phyloP scores from a whole-genome alignment of 805 yeast genomes.

The Zygosaccharomyces gambellarensis region DNA sequence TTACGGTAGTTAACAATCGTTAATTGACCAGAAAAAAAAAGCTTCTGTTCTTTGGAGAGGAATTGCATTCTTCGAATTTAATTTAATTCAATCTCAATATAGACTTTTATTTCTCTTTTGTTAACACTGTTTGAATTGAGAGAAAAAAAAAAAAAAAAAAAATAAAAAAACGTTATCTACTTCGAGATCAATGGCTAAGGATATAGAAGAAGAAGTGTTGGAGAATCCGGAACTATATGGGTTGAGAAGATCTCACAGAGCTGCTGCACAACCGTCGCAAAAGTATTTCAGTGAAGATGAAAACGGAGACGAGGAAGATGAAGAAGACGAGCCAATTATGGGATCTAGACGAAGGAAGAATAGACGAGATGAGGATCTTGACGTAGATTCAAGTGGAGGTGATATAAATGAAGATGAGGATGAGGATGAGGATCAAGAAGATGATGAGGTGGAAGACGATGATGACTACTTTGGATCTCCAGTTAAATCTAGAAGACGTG shows the following conservation, averaged over 20 bases:
- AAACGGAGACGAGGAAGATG: constrained; percentile 34
- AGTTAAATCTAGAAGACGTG: constrained; percentile 7
- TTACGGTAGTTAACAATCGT: no score
- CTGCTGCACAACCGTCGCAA: constrained; percentile 39
- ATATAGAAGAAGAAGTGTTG: constrained; percentile 50
- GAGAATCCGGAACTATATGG: constrained; percentile 81
- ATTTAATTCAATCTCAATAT: no score
- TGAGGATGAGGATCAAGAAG: constrained; percentile 12
- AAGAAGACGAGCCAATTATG: constrained; percentile 21
- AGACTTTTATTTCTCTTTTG: background rate
- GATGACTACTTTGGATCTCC: constrained; percentile 21
- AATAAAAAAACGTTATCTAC: background rate
- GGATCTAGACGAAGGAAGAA: constrained; percentile 17
- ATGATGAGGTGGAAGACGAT: constrained; percentile 16
- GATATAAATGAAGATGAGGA: constrained; percentile 22
- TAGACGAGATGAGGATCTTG: constrained; percentile 21
- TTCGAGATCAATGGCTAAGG: constrained; percentile 15
- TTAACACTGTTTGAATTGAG: background rate
- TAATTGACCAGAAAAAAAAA: no score
- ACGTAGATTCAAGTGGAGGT: constrained; percentile 28
- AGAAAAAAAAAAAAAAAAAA: no score
- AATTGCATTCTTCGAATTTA: no score
- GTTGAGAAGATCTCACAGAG: constrained; percentile 67
- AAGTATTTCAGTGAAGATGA: constrained; percentile 21
- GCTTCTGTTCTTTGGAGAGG: no score